Conservation (phyloP, 768 basidiomycete species). For the Kwoniella sp. region DNA sequence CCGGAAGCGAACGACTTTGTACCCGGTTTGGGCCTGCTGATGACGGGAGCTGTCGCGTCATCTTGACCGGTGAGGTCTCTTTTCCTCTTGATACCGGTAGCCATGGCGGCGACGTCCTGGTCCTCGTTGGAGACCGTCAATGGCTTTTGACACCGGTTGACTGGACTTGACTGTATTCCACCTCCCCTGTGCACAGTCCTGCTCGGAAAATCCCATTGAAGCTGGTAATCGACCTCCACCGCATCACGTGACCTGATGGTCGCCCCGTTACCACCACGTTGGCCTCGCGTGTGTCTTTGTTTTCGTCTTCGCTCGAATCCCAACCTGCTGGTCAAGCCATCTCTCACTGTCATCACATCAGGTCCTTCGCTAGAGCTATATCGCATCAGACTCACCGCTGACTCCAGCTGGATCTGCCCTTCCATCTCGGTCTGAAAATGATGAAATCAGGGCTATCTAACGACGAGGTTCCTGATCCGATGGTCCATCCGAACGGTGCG, state of each 20-base stretch:
- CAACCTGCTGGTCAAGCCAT: constrained; percentile 2
- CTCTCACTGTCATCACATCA: background rate
- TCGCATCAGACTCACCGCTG: no score
- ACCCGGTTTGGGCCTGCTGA: constrained; percentile 21
- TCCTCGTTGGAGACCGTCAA: no score
- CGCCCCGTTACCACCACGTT: background rate
- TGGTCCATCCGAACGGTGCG: no score
- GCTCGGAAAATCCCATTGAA: no score
- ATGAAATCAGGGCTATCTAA: constrained; percentile 18
- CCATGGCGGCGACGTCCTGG: background rate
- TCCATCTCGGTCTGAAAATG: constrained; percentile 5
- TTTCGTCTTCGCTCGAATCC: constrained; percentile 1
- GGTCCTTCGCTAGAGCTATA: no score
- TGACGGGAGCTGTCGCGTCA: background rate
- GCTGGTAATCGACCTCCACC: constrained; percentile 14
- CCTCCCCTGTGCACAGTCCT: no score
- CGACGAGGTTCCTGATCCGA: no score
- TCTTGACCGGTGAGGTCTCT: constrained; percentile 13
- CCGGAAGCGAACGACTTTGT: constrained; percentile 37
- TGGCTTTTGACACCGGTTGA: background rate
- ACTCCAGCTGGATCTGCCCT: background rate
- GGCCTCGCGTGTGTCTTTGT: background rate
- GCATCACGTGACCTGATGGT: constrained; percentile 8
- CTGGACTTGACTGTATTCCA: no score
- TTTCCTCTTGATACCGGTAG: constrained; percentile 37